Evolutionary conservation across 1,284 basidiomycete species (phyloP).

Genomic region (Ustilago xerochloae): DNA sequence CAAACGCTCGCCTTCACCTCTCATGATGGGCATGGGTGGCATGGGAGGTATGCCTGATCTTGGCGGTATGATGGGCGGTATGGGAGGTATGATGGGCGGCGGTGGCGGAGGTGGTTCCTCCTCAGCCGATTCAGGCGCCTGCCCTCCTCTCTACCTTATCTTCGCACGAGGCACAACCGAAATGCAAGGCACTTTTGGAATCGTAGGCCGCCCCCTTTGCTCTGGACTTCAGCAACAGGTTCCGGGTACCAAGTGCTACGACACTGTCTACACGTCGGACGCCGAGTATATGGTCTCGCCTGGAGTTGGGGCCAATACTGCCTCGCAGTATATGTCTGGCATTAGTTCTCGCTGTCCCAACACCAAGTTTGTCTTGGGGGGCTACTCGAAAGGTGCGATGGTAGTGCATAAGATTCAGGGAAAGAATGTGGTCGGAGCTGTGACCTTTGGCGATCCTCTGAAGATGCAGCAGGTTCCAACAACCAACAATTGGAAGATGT

Average conservation of each 20-base stretch:
- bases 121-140: conserved; percentile 2
- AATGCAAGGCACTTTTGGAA: conserved; percentile 37
- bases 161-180: conserved; percentile 37
- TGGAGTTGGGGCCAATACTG: conserved; percentile 4
- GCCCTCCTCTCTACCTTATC: conserved; percentile 35
- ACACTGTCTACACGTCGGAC: conserved; percentile 21
- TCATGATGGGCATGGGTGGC: conserved; percentile 2
- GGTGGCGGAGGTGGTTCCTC: background rate
- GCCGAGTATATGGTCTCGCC: conserved; percentile 33
- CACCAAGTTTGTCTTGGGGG: conserved; percentile 30
- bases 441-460: conserved; percentile 42
- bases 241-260: conserved; percentile 34
- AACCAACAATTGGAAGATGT: conserved; percentile 23
- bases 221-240: conserved; percentile 10
- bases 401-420: conserved; percentile 26
- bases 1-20: conserved; percentile 4
- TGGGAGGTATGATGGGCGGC: background rate
- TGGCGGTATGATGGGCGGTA: background rate
- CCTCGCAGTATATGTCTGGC: conserved; percentile 10
- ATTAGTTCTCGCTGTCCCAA: conserved; percentile 11
- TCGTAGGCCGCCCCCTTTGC: conserved; percentile 40
- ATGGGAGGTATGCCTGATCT: conserved; percentile 2
- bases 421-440: conserved; percentile 26
- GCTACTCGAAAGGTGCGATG: conserved; percentile 39
- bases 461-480: conserved; percentile 13